A percentile compares a stretch with the other conserved stretches of the same genome.
phyloP scores from a whole-genome alignment of 306 rosid species.

The Dryas alaskensis region DNA sequence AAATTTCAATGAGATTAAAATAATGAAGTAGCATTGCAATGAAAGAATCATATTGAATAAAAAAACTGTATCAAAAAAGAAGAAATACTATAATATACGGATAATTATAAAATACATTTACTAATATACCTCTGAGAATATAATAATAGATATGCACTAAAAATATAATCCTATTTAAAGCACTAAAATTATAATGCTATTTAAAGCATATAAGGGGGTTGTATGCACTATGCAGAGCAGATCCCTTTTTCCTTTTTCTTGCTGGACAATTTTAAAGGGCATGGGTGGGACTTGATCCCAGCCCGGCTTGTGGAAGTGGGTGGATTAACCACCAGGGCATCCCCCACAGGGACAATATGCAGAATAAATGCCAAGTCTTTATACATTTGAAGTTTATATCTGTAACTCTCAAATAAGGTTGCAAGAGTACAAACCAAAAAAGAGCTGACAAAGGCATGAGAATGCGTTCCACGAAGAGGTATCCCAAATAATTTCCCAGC shows the following conservation, averaged over 20 bases:
- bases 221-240: neutral
- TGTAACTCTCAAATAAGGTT: constrained; percentile 21
- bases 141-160: neutral
- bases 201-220: neutral
- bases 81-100: neutral
- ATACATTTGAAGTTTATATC: constrained; percentile 12
- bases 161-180: neutral
- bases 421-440: constrained; percentile 71
- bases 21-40: neutral
- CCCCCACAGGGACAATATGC: neutral
- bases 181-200: neutral
- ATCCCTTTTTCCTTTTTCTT: neutral
- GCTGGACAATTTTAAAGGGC: too few relatives aligned
- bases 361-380: constrained; percentile 15
- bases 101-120: neutral
- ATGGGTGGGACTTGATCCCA: neutral
- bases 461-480: constrained; percentile 98
- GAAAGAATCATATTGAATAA: neutral
- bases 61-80: neutral
- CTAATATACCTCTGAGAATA: neutral
- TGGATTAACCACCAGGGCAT: neutral
- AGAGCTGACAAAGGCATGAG: constrained; percentile 99
- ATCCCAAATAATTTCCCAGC: constrained; percentile 95
- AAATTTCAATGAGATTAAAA: neutral
- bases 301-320: neutral